A percentile compares a stretch with the other conserved stretches of the same genome.
phyloP scores from a whole-genome alignment of 345 rosid genomes.

The Ailanthus altissimus region DNA sequence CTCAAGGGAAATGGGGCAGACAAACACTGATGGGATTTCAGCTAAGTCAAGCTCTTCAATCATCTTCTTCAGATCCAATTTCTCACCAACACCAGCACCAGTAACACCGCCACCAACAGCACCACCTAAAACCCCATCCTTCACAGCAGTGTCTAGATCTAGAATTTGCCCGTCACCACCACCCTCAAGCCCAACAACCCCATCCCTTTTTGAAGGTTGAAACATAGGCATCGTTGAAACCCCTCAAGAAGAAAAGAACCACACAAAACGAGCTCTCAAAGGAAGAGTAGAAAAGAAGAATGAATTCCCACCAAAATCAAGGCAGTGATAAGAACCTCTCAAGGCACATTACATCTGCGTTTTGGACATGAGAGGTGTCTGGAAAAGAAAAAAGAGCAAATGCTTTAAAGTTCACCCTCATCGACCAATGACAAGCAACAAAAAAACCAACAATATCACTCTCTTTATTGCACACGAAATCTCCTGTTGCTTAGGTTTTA shows the following conservation, averaged over 20 bases:
- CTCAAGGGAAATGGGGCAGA: constrained; percentile 75
- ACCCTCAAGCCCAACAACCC: constrained; percentile 39
- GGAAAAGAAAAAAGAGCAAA: constrained; percentile 15
- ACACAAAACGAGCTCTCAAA: constrained; percentile 16
- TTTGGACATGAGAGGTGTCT: constrained; percentile 22
- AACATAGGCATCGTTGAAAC: constrained; percentile 54
- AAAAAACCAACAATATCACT: neutral
- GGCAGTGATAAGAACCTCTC: constrained; percentile 28
- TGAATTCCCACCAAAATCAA: constrained; percentile 19
- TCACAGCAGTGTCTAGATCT: constrained; percentile 74
- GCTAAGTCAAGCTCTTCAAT: constrained; percentile 56
- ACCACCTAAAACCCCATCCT: constrained; percentile 69
- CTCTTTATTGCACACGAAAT: constrained; percentile 29
- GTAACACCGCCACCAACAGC: constrained; percentile 37
- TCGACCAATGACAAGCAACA: constrained; percentile 30
- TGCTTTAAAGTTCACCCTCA: constrained; percentile 23
- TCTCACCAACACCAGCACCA: constrained; percentile 38
- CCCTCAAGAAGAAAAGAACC: neutral
- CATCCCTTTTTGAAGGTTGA: constrained; percentile 45
- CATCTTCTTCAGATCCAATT: constrained; percentile 67
- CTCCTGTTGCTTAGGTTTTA: constrained; percentile 34
- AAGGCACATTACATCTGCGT: constrained; percentile 38
- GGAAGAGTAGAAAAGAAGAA: neutral
- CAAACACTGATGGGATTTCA: constrained; percentile 65
- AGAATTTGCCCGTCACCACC: constrained; percentile 52